A percentile compares a stretch with the other conserved stretches of the same genome.
phyloP scores from a whole-genome alignment of 768 basidiomycete genomes.

The Scleroderma bovista region DNA sequence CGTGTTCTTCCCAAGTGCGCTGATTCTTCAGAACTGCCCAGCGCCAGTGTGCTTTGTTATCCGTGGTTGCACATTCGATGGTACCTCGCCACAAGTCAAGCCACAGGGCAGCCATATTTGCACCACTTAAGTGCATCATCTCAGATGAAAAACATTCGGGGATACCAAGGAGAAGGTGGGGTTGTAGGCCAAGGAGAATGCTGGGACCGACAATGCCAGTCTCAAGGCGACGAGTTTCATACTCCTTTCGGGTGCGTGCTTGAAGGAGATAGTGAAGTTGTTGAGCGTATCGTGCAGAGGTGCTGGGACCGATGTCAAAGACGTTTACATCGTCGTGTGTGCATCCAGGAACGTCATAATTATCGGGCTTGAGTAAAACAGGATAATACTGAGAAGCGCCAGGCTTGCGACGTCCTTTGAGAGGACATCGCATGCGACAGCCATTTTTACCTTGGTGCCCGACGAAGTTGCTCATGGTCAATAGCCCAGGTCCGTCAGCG shows the following conservation, averaged over 20 bases:
- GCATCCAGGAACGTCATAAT: conserved; percentile 18
- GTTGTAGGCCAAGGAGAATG: conserved; percentile 31
- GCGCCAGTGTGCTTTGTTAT: not conserved
- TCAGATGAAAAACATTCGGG: conserved; percentile 34
- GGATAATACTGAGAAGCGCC: conserved; percentile 35
- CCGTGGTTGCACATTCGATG: conserved; percentile 2
- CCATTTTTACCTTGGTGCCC: conserved; percentile 28
- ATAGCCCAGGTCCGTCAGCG: conserved; percentile 32
- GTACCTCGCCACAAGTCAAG: conserved; percentile 1
- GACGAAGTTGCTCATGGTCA: conserved; percentile 26
- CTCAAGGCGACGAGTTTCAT: conserved; percentile 16
- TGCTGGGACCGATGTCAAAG: conserved; percentile 1
- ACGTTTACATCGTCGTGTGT: conserved; percentile 21
- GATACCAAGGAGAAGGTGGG: conserved; percentile 16
- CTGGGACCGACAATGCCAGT: conserved; percentile 33
- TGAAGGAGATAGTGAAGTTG: not conserved
- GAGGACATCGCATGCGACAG: conserved; percentile 24
- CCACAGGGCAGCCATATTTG: conserved; percentile 22
- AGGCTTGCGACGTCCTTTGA: conserved; percentile 30
- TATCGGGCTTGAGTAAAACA: conserved; percentile 23
- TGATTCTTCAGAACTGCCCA: not conserved
- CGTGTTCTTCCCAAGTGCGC: not conserved
- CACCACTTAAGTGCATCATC: conserved; percentile 34
- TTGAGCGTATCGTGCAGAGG: not conserved
- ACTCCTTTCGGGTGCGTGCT: too few relatives aligned